Evolutionary conservation across 1,284 basidiomycete genomes (phyloP).

Genomic region (Hemileia vastatrix): DNA sequence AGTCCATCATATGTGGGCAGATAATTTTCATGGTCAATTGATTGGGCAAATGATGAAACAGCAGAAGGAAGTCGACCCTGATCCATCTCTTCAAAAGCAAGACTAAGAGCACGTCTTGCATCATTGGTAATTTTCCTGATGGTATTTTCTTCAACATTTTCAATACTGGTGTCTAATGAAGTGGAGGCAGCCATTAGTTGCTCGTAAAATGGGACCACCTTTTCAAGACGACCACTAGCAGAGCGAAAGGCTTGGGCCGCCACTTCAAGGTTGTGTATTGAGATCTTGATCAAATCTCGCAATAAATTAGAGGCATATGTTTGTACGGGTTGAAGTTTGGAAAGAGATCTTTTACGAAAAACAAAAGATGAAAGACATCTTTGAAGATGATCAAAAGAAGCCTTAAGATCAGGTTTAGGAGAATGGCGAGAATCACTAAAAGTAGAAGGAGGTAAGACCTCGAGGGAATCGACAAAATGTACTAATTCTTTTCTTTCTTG

Average conservation of each 20-base stretch:
- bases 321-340: conserved; percentile 88
- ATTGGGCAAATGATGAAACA: conserved; percentile 22
- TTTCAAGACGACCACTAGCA: conserved; percentile 62
- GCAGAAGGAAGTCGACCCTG: conserved; percentile 60
- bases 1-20: conserved; percentile 82
- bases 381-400: conserved; percentile 77
- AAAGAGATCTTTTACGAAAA: conserved; percentile 84
- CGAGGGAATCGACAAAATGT: conserved; percentile 90
- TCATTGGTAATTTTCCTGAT: conserved; percentile 54
- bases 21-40: neutral
- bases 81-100: conserved; percentile 67
- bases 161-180: conserved; percentile 65
- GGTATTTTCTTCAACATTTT: conserved; percentile 67
- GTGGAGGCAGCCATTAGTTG: conserved; percentile 69
- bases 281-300: conserved; percentile 76
- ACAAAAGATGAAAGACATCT: conserved; percentile 89
- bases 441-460: conserved; percentile 40
- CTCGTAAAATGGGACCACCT: conserved; percentile 71
- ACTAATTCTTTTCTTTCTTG: conserved; percentile 86
- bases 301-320: conserved; percentile 86
- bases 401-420: conserved; percentile 54
- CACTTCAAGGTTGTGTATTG: conserved; percentile 72
- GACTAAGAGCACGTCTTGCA: conserved; percentile 48
- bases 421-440: conserved; percentile 1
- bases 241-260: conserved; percentile 69